phyloP scores from a whole-genome alignment of 2,329 filamentous ascomycete genomes.

The Curvularia spicifera region DNA sequence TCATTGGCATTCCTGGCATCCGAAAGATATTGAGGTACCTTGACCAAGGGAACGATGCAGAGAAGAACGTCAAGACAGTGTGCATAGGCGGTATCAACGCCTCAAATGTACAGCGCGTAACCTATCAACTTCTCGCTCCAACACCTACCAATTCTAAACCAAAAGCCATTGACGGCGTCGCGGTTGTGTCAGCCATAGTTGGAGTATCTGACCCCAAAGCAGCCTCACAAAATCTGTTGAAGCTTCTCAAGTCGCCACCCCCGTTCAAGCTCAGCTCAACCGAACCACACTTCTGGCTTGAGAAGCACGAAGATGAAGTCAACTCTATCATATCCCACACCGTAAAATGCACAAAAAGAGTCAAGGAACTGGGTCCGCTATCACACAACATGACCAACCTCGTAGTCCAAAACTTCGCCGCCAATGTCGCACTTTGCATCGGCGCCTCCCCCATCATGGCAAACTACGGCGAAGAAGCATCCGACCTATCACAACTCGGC shows the following conservation, averaged over 20 bases:
- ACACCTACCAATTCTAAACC: slow-evolving; percentile 30
- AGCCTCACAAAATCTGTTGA: slow-evolving; percentile 65
- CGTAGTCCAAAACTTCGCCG: slow-evolving; percentile 93
- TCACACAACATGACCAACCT: slow-evolving; percentile 98
- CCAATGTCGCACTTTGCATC: slow-evolving; percentile 83
- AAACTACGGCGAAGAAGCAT: slow-evolving; percentile 81
- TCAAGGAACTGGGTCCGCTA: slow-evolving; percentile 71
- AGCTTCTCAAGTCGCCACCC: slow-evolving; percentile 57
- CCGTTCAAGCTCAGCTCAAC: slow-evolving; percentile 32
- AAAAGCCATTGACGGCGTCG: slow-evolving; percentile 78
- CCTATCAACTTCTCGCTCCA: slow-evolving; percentile 69
- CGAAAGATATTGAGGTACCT: slow-evolving; percentile 70
- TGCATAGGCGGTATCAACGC: slow-evolving; percentile 89
- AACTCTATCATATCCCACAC: slow-evolving; percentile 24
- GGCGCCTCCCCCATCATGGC: slow-evolving; percentile 95
- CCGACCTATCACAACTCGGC: slow-evolving; percentile 76
- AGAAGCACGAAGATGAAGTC: slow-evolving; percentile 25
- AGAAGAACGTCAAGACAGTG: slow-evolving; percentile 61
- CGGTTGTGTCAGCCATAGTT: slow-evolving; percentile 89
- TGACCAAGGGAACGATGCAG: slow-evolving; percentile 41
- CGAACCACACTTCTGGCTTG: slow-evolving; percentile 27
- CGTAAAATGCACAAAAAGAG: slow-evolving; percentile 61
- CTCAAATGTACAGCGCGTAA: slow-evolving; percentile 73
- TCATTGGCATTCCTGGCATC: slow-evolving; percentile 76
- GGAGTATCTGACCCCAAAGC: slow-evolving; percentile 70